Evolutionary conservation across 2,329 filamentous ascomycete genomes (phyloP).

Genomic region (Sporothrix euskadiensis): DNA sequence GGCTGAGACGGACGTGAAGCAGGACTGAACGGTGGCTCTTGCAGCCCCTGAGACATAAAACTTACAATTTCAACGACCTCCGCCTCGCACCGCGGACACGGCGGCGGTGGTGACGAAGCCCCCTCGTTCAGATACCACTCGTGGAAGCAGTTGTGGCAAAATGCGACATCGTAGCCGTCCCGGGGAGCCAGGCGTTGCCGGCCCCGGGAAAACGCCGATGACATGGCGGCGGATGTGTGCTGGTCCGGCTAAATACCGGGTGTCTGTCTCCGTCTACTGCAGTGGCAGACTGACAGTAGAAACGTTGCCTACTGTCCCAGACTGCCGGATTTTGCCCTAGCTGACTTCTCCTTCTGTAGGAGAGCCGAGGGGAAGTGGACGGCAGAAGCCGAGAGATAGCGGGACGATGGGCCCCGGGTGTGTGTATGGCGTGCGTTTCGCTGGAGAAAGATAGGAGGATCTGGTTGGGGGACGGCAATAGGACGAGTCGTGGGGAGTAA

Average conservation of each 20-base stretch:
- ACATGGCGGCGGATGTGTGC: slow-evolving; percentile 33
- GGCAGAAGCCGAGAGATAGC: slow-evolving; percentile 20
- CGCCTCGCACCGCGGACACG: slow-evolving; percentile 74
- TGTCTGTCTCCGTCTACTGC: slow-evolving; percentile 33
- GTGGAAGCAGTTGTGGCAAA: slow-evolving; percentile 76
- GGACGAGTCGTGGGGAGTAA: neutral
- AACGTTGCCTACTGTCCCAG: no score
- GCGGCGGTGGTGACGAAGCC: slow-evolving; percentile 67
- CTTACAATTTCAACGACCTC: slow-evolving; percentile 86
- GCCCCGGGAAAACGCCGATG: slow-evolving; percentile 32
- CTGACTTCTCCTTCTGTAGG: slow-evolving; percentile 5
- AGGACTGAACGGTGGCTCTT: neutral
- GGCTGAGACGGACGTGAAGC: slow-evolving; percentile 47
- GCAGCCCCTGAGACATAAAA: slow-evolving; percentile 31
- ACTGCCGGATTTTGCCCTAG: neutral
- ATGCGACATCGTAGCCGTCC: slow-evolving; percentile 69
- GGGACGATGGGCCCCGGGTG: neutral
- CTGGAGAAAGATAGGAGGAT: neutral
- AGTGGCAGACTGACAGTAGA: neutral
- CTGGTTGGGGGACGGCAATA: neutral
- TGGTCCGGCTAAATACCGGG: slow-evolving; percentile 26
- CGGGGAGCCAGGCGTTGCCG: slow-evolving; percentile 52
- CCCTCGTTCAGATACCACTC: slow-evolving; percentile 78
- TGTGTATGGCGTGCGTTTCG: neutral
- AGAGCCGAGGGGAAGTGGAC: neutral